Conservation (phyloP, 176 grass and related monocot genomes). For the Cenchrus purpureus region DNA sequence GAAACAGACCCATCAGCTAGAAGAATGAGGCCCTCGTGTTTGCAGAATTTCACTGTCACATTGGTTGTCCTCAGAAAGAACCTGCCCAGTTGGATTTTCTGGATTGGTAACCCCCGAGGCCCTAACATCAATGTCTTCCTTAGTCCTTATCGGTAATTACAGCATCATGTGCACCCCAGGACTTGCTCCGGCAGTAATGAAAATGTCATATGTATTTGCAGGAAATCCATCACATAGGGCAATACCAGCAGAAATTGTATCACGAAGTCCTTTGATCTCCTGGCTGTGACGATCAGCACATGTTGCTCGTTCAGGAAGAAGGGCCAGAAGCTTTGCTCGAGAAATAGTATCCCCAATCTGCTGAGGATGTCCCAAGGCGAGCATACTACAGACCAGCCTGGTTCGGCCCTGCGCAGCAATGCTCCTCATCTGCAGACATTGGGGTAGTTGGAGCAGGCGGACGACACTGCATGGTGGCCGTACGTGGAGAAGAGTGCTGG, state of each 20-base stretch:
- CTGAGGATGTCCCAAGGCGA: too few relatives aligned
- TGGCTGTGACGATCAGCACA: constrained; percentile 96
- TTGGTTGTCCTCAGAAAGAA: constrained; percentile 93
- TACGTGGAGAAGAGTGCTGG: too few relatives aligned
- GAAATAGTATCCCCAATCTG: constrained; percentile 61
- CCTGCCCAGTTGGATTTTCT: constrained; percentile 98
- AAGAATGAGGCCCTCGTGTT: constrained; percentile 93
- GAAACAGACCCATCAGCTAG: constrained; percentile 97
- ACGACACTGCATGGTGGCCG: too few relatives aligned
- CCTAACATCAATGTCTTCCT: constrained; percentile 87
- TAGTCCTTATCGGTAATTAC: constrained; percentile 88
- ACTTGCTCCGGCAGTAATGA: constrained; percentile 96
- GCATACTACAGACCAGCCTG: too few relatives aligned
- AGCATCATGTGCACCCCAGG: constrained; percentile 98
- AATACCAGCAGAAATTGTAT: constrained; percentile 95
- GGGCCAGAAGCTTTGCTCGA: constrained; percentile 71
- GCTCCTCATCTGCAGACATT: too few relatives aligned
- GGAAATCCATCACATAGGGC: constrained; percentile 80
- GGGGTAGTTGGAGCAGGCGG: too few relatives aligned
- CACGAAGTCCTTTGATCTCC: constrained; percentile 89
- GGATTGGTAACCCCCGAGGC: constrained; percentile 95
- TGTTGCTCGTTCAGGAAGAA: constrained; percentile 85
- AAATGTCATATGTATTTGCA: constrained; percentile 97
- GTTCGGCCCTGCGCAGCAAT: too few relatives aligned
- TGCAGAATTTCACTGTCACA: constrained; percentile 78